These are phyloP conservation scores for Leccinum boreale DNA, from an alignment of 768 basidiomycete genomes.

Conservation along the genomic window DNA sequence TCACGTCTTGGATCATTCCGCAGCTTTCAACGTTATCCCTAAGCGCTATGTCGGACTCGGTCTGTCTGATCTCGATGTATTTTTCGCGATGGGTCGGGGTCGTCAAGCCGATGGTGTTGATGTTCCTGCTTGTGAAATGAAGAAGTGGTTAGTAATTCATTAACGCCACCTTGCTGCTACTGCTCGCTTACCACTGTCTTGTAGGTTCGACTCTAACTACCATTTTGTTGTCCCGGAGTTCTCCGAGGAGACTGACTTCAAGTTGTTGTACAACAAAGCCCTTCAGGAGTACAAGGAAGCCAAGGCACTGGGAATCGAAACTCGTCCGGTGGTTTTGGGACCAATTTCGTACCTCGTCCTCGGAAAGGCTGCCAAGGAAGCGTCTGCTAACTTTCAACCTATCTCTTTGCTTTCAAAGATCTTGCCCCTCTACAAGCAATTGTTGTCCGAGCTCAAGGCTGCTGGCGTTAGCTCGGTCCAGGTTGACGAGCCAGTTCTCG, in stretches of 20 bases:
- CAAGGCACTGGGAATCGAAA: conserved; percentile 79
- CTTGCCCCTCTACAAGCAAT: conserved; percentile 86
- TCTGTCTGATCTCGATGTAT: conserved; percentile 88
- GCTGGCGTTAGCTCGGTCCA: conserved; percentile 95
- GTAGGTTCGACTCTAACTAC: conserved; percentile 98
- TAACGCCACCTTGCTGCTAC: not conserved
- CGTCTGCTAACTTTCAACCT: conserved; percentile 81
- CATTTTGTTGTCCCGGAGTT: conserved; percentile 98
- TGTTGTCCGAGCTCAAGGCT: conserved; percentile 85
- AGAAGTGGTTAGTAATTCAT: conserved; percentile 80
- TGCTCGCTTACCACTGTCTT: not conserved
- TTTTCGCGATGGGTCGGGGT: conserved; percentile 99
- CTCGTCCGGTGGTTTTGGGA: conserved; percentile 94
- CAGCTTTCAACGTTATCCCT: conserved; percentile 95
- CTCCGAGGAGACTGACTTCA: conserved; percentile 87
- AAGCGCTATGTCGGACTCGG: conserved; percentile 87
- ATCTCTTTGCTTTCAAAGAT: conserved; percentile 87
- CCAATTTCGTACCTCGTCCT: conserved; percentile 94
- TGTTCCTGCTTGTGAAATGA: conserved; percentile 98
- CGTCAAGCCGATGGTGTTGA: conserved; percentile 93
- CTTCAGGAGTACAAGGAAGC: conserved; percentile 95
- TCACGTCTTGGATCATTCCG: conserved; percentile 96
- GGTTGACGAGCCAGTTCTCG: conserved; percentile 95
- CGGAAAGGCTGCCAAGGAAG: conserved; percentile 86
- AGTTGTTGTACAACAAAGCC: conserved; percentile 93